These are phyloP conservation scores for Withania somnifera DNA, from an alignment of 305 asterid species.

Conservation along the genomic window DNA sequence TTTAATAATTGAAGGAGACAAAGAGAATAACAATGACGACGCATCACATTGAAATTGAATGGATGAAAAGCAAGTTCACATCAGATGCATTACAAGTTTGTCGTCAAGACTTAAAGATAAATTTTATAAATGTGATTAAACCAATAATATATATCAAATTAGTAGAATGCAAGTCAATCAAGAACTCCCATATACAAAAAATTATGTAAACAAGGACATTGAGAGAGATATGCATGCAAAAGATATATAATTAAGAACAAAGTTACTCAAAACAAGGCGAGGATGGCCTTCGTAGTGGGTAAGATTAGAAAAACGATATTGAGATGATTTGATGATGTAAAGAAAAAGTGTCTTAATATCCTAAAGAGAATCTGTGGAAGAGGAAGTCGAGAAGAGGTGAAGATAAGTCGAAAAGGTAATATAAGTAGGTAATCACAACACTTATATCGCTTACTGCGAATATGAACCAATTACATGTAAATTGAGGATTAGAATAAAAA, in stretches of 20 bases:
- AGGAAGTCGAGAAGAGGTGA: too few relatives aligned
- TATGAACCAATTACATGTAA: too few relatives aligned
- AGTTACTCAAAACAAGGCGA: background rate
- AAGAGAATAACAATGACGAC: background rate
- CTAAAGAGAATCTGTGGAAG: too few relatives aligned
- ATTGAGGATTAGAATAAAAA: too few relatives aligned
- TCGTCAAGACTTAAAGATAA: background rate
- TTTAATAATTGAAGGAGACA: background rate
- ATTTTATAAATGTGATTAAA: background rate
- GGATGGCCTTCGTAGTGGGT: background rate
- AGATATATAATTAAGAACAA: background rate
- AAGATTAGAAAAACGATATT: background rate
- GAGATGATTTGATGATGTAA: background rate
- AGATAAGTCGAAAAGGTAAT: too few relatives aligned
- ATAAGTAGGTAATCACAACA: too few relatives aligned
- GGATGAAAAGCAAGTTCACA: background rate
- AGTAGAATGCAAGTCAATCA: too few relatives aligned
- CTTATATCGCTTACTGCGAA: too few relatives aligned
- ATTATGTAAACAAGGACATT: too few relatives aligned
- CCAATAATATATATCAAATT: too few relatives aligned
- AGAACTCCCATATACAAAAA: too few relatives aligned
- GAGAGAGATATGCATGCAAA: too few relatives aligned
- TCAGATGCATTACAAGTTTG: background rate
- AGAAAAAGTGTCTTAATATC: background rate
- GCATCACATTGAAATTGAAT: background rate